Percentiles rank a stretch among this genome's conserved stretches.
Evolutionary conservation across 2,329 filamentous ascomycete species (phyloP).

Genomic region (Ceratocystis ficicola): DNA sequence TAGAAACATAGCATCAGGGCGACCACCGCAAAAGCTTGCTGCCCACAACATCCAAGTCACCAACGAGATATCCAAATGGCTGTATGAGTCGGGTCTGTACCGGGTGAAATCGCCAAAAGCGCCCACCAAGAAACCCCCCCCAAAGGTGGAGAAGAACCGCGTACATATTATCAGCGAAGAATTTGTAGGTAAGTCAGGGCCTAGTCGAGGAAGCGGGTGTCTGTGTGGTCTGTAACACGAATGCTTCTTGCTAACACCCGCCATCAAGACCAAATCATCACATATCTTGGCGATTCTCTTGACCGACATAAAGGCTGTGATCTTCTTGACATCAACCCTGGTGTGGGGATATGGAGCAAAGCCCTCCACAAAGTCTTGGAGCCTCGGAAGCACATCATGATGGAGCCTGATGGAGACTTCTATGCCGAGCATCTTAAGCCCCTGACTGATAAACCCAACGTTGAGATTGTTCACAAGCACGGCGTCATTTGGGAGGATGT

Average conservation of each 20-base stretch:
- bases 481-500: constrained; percentile 52
- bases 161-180: constrained; percentile 42
- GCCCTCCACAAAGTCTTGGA: constrained; percentile 63
- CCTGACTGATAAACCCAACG: constrained; percentile 39
- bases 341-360: constrained; percentile 62
- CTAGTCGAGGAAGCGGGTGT: neutral
- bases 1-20: neutral
- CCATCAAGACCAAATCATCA: constrained; percentile 51
- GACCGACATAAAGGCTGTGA: constrained; percentile 64
- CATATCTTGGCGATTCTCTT: constrained; percentile 57
- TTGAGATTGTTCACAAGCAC: constrained; percentile 42
- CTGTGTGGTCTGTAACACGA: neutral
- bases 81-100: constrained; percentile 18
- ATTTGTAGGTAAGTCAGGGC: constrained; percentile 36
- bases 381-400: constrained; percentile 69
- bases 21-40: neutral
- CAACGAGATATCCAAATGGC: constrained; percentile 6
- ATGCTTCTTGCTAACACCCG: neutral
- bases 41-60: neutral
- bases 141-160: constrained; percentile 26
- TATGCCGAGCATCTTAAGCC: constrained; percentile 51
- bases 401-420: constrained; percentile 54
- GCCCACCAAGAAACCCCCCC: neutral
- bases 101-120: constrained; percentile 8
- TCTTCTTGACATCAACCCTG: constrained; percentile 77